Base-by-base conservation (phyloP, 768 basidiomycete species). In the Plicaturopsis crispa region DNA sequence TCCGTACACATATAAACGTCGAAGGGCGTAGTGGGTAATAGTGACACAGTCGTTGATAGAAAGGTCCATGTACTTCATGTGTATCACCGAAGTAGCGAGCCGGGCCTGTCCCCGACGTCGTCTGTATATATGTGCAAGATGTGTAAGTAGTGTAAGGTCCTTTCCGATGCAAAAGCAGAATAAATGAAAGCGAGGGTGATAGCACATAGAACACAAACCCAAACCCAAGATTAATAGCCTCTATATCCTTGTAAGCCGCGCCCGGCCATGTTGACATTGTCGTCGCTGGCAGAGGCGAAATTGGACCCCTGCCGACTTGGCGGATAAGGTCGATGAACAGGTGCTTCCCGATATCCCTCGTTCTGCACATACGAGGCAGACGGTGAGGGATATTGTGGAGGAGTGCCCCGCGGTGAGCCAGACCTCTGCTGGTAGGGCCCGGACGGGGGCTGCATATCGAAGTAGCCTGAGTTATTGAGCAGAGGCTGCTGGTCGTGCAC, bases 301-400 rank as follows among this genome's bases (percentile, higher is more conserved):
- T 31, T 32, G 24, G 43, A 43, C 24, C 19, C 45, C 4, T 49
- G 51, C 16, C 52, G 45, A 18, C 46, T 45, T 4, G 53, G 49
- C 17, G 57, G 50, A 38, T 67, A 57, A 1, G 79, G 80, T 40
- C 84, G 67, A 50, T 84, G 80, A 1, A 76, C 52, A 1, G 83
- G 74, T 4, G 80, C 80, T 48, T 82, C 75, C 33, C 79, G 63
- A 43, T 63, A 65, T 4, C 60, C 66, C 8, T 64, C 62, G 41
- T 49, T 42, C 60, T 40, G 44, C 45, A 41, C 52, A 6, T 47
- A 46, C 41, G 35, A 39, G 6, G 50, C 53, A 22, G 47, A 22
- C 40, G 46, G 60, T 38, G 45, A 65, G 47, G 42, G 70, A 61
- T 49, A 72, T 48, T 52, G 71, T 57, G 65, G 63, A 2, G 72